These are phyloP conservation scores for Fusarium sp. DNA, from an alignment of 2,329 filamentous ascomycete species.

Conservation along the genomic window DNA sequence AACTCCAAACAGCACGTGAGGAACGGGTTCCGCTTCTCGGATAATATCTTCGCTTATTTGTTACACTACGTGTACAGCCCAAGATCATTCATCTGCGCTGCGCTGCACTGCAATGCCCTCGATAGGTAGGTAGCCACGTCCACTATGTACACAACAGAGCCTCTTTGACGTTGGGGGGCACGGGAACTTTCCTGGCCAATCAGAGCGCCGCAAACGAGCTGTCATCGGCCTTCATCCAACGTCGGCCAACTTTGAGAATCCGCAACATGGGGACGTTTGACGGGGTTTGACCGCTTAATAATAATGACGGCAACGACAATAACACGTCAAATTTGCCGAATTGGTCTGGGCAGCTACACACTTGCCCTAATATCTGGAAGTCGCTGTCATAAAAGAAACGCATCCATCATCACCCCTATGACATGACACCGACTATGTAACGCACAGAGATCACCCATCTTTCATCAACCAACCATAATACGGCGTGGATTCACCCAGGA, in stretches of 20 bases:
- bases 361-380: no score
- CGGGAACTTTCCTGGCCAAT: slow-evolving; percentile 54
- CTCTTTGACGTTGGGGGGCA: slow-evolving; percentile 7
- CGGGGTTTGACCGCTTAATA: neutral
- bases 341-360: no score
- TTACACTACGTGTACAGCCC: no score
- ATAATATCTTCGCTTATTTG: neutral
- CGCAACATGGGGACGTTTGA: neutral
- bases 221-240: slow-evolving; percentile 7
- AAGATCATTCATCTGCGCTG: no score
- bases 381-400: no score
- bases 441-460: neutral
- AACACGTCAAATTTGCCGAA: no score
- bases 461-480: neutral
- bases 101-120: no score
- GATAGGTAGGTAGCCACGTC: no score
- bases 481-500: neutral
- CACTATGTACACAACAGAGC: slow-evolving; percentile 16
- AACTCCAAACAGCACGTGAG: neutral
- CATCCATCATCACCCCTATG: no score
- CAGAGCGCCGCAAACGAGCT: slow-evolving; percentile 17
- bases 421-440: no score
- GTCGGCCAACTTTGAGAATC: slow-evolving; percentile 10
- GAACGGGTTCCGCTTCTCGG: neutral
- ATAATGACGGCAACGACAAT: no score